Evolutionary conservation across 2,329 filamentous ascomycete species (phyloP).

Genomic region (Xylaria polymorpha): DNA sequence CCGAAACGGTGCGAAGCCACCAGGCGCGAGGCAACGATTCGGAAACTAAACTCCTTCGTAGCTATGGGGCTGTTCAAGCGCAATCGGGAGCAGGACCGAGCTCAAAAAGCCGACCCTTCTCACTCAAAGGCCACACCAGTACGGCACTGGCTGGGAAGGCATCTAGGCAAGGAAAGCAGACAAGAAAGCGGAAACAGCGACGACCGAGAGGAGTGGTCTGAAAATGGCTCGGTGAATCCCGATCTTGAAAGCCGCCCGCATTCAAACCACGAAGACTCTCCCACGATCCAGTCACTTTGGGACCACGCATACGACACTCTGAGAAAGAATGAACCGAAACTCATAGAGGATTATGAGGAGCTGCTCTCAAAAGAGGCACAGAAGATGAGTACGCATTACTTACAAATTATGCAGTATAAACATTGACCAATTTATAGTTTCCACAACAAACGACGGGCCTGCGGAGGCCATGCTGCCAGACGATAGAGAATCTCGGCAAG

Average conservation of each 20-base stretch:
- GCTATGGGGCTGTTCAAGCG: slow-evolving; percentile 2
- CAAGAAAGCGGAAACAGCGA: neutral
- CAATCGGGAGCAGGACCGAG: neutral
- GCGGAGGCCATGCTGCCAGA: neutral
- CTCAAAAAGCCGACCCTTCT: neutral
- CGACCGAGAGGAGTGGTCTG: neutral
- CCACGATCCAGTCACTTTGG: slow-evolving; percentile 42
- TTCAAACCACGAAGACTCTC: neutral
- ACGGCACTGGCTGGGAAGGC: neutral
- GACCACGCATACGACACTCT: slow-evolving; percentile 47
- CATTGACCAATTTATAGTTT: slow-evolving; percentile 12
- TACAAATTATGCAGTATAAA: slow-evolving; percentile 34
- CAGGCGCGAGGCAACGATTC: neutral
- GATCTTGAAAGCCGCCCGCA: neutral
- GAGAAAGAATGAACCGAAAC: slow-evolving; percentile 28
- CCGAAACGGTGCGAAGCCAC: too few relatives aligned
- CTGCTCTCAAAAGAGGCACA: slow-evolving; percentile 33
- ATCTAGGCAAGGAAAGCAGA: neutral
- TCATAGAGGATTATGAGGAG: slow-evolving; percentile 45
- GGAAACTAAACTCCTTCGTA: neutral
- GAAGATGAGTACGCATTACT: slow-evolving; percentile 37
- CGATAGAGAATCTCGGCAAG: slow-evolving; percentile 6
- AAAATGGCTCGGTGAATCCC: neutral
- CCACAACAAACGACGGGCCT: neutral
- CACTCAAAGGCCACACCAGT: neutral